phyloP scores from a whole-genome alignment of 306 rosid genomes.

The peach (Prunus persica) region Prunus_persica_NCBIv2 NC_034015.1:18640001-18640500 shows the following conservation, averaged over 20 bases:
- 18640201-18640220: constrained; percentile 17
- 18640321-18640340: constrained; percentile 15
- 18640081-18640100: too few relatives aligned
- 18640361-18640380: constrained; percentile 29
- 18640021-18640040: too few relatives aligned
- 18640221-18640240: constrained; percentile 29
- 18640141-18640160: constrained; percentile 17
- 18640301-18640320: background rate
- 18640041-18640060: too few relatives aligned
- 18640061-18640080: too few relatives aligned
- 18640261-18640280: constrained; percentile 10
- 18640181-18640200: constrained; percentile 25
- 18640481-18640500: constrained; percentile 17
- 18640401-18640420: constrained; percentile 16
- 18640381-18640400: constrained; percentile 22
- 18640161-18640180: constrained; percentile 27
- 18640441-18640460: constrained; percentile 18
- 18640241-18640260: constrained; percentile 8
- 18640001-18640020: too few relatives aligned
- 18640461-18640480: constrained; percentile 33
- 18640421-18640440: constrained; percentile 16
- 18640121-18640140: too few relatives aligned
- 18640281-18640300: constrained; percentile 32
- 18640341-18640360: constrained; percentile 33
- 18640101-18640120: too few relatives aligned